phyloP scores from a whole-genome alignment of 2,329 filamentous ascomycete species.

The Diplodia sapinea region DNA sequence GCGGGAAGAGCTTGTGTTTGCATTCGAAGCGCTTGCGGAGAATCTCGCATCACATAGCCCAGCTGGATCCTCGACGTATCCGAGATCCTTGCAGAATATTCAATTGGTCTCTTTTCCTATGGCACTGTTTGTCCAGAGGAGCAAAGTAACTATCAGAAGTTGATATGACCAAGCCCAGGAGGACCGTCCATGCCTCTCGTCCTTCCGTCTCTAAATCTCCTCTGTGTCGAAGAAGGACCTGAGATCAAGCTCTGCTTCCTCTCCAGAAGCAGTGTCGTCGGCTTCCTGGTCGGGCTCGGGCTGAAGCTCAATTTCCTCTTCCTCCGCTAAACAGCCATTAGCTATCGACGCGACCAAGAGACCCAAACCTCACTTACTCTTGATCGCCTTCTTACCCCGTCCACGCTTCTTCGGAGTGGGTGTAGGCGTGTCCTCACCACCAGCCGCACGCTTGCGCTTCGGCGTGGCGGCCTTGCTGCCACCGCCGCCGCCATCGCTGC shows the following conservation, averaged over 20 bases:
- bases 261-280: no score
- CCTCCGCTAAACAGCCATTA: not conserved
- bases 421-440: not conserved
- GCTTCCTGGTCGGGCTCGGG: not conserved
- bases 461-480: not conserved
- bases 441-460: not conserved
- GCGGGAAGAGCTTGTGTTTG: no score
- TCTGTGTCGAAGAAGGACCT: not conserved
- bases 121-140: no score
- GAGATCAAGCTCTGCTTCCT: not conserved
- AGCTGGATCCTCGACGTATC: not conserved
- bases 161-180: not conserved
- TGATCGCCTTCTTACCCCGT: not conserved
- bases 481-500: not conserved
- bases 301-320: not conserved
- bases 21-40: not conserved
- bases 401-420: not conserved
- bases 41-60: not conserved
- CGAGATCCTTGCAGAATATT: not conserved
- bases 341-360: not conserved
- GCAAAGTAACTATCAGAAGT: no score
- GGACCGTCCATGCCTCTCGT: no score
- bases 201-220: not conserved
- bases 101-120: not conserved
- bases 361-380: not conserved